Base-by-base conservation (phyloP, 2,329 filamentous ascomycete genomes). In the Fusarium decemcellulare region DNA sequence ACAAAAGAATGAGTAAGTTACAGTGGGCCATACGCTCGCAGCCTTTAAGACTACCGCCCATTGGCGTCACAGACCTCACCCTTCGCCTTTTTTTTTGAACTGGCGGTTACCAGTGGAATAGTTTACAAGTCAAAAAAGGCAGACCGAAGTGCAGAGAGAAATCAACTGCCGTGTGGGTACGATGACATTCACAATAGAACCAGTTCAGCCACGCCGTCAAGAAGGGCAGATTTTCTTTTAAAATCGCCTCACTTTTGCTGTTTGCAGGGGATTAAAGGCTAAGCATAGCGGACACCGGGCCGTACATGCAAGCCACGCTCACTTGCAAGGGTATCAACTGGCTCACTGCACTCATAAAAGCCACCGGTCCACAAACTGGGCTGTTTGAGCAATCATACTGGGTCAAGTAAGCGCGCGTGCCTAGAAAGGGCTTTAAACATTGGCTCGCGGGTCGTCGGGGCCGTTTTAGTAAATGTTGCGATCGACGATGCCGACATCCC, bases 301-400 rank as follows among this genome's bases (percentile, higher is more conserved):
- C 48, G 48, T 34, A 18, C 32, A 14, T 52, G 34, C 48, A 52
- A 52, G 48, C 48, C 48, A 51, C 30, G 6, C 16, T 29, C 37
- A 18, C 48, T 36, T 37, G 36, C 16, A 12, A 51, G 47, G 47
- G n/a, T 10, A 32, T 10, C 32, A 23, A 18, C 27, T 51, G 47
- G 47, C 47, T 14, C 47, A 14, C 47, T 36, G 30, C 47, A 36
- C 32, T 36, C 23, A 32, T 32, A 27, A 23, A 32, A 32, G 47
- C 34, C 34, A 37, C 34, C 34, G 34, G 15, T 14, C 34, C 34
- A 37, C 34, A 6, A 11, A 11, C 34, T 9, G 15, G 34, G 34
- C 34, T 37, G 6, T 37, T 37, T 14, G 9, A 11, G 15, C 6
- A 18, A 16, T 23, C 8, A 52, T 27, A 37, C 32, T 52, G 36